A percentile compares a stretch with the other conserved stretches of the same genome.
phyloP scores from a whole-genome alignment of 371 early-diverging fungal species.

The Haplosporangium sp. region DNA sequence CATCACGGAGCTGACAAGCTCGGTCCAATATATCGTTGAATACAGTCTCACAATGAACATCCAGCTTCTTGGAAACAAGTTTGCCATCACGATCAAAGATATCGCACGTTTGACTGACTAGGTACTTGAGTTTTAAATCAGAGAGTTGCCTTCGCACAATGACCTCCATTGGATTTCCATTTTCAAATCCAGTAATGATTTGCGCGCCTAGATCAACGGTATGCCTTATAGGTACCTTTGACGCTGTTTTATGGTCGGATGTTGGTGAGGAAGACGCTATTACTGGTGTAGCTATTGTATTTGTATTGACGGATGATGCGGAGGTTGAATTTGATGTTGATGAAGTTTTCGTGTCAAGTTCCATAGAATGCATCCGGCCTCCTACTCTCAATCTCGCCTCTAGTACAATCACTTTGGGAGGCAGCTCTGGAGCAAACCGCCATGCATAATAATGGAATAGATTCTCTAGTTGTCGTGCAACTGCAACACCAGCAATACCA shows the following conservation, averaged over 20 bases:
- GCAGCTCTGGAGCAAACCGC: conserved; percentile 28
- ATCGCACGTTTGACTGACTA: conserved; percentile 33
- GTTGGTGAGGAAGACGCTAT: not conserved
- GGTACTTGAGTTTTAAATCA: conserved; percentile 41
- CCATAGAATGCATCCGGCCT: conserved; percentile 50
- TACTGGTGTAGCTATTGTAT: no score
- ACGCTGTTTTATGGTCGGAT: not conserved
- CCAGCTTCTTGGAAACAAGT: conserved; percentile 30
- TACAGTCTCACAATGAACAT: conserved; percentile 39
- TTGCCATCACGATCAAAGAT: conserved; percentile 52
- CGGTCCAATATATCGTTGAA: conserved; percentile 51
- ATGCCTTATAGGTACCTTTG: conserved; percentile 6
- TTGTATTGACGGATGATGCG: not conserved
- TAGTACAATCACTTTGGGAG: conserved; percentile 47
- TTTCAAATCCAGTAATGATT: conserved; percentile 60
- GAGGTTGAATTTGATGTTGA: not conserved
- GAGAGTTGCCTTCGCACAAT: conserved; percentile 56
- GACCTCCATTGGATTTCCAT: conserved; percentile 60
- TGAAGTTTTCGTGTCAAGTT: conserved; percentile 24
- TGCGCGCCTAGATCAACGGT: conserved; percentile 56
- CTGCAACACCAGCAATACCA: conserved; percentile 50
- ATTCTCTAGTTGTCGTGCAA: conserved; percentile 50
- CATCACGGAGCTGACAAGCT: conserved; percentile 35
- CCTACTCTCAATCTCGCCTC: conserved; percentile 51
- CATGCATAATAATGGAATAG: conserved; percentile 33